These are phyloP conservation scores for Penicillium carneum DNA, from an alignment of 2,329 filamentous ascomycete genomes.

Conservation along the genomic window DNA sequence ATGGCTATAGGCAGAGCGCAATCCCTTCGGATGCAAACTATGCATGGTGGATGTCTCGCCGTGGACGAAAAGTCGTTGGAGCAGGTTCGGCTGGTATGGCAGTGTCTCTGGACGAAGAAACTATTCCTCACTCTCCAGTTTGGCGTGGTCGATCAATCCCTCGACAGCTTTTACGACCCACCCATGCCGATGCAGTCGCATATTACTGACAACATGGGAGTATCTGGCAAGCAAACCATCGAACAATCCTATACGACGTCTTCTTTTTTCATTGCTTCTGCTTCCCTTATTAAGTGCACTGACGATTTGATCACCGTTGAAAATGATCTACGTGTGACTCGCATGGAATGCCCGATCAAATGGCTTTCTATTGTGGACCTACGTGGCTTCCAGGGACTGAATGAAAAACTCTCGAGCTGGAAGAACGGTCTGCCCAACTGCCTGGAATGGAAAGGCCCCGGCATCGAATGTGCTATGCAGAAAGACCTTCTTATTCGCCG, in stretches of 20 bases:
- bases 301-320: slow-evolving; percentile 1
- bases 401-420: background rate
- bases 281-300: background rate
- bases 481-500: background rate
- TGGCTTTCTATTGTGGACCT: background rate
- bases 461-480: background rate
- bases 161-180: background rate
- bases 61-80: background rate
- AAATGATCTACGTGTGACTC: background rate
- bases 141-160: background rate
- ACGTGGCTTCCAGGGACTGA: background rate
- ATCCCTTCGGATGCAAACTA: background rate
- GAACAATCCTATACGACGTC: background rate
- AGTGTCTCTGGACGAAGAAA: background rate
- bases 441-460: background rate
- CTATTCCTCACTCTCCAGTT: background rate
- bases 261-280: background rate
- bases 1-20: background rate
- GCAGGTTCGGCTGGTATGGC: slow-evolving; percentile 2
- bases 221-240: background rate
- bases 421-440: background rate
- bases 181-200: background rate
- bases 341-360: slow-evolving; percentile 2
- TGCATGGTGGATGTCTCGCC: background rate
- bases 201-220: background rate